phyloP scores from a whole-genome alignment of 139 green algal species.

The Prasinococcaceae sp. region DNA sequence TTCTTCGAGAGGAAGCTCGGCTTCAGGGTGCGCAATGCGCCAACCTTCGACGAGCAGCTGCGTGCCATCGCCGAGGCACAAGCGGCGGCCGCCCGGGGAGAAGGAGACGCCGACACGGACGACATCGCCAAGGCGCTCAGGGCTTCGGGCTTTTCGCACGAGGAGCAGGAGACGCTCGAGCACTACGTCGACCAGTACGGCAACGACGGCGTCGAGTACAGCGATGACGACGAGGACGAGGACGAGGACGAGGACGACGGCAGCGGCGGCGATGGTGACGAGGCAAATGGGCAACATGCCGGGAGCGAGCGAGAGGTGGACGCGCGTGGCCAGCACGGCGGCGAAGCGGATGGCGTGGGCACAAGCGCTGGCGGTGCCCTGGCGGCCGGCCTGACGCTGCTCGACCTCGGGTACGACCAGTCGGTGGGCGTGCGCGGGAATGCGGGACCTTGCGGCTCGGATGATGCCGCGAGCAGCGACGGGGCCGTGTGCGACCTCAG shows the following conservation, averaged over 20 bases:
- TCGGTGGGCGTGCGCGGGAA: too few relatives aligned
- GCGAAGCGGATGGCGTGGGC: too few relatives aligned
- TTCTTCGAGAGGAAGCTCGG: slow-evolving; percentile 58
- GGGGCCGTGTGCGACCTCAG: too few relatives aligned
- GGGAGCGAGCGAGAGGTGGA: too few relatives aligned
- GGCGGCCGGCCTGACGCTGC: too few relatives aligned
- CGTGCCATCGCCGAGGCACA: background rate
- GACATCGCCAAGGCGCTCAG: slow-evolving; percentile 1
- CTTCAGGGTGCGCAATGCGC: background rate
- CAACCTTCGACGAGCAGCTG: background rate
- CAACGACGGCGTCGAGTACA: background rate
- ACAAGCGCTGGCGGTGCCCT: too few relatives aligned
- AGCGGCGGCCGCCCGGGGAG: background rate
- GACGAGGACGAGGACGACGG: slow-evolving; percentile 7
- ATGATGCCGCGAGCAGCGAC: too few relatives aligned
- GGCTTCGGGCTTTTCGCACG: slow-evolving; percentile 23
- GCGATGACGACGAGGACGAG: slow-evolving; percentile 18
- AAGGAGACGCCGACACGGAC: background rate
- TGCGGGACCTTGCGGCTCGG: too few relatives aligned
- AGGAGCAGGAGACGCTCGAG: slow-evolving; percentile 16
- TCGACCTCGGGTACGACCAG: too few relatives aligned
- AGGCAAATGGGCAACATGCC: background rate
- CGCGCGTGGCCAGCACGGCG: too few relatives aligned
- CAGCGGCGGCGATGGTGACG: background rate
- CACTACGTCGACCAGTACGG: background rate